Percentiles rank a stretch among this genome's conserved stretches.
Evolutionary conservation across 2,329 filamentous ascomycete species (phyloP).

Genomic region (Xylariales sp.): DNA sequence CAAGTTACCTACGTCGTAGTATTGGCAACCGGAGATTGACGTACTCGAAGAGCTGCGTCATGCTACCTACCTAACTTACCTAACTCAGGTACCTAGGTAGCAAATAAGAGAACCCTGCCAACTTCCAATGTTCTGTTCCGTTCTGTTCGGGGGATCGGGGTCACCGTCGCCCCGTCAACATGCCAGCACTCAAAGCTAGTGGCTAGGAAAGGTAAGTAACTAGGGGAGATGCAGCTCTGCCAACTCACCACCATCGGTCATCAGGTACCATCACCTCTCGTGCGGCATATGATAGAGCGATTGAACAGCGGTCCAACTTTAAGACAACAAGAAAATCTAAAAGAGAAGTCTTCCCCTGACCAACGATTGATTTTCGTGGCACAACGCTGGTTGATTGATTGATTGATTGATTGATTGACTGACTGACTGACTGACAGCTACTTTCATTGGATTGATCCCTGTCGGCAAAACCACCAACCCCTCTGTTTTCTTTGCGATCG

Average conservation of each 20-base stretch:
- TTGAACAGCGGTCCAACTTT: background rate
- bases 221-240: background rate
- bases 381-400: too few relatives aligned
- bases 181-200: background rate
- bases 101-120: background rate
- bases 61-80: too few relatives aligned
- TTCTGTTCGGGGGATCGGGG: background rate
- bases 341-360: constrained; percentile 6
- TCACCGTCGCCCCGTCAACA: constrained; percentile 1
- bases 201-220: too few relatives aligned
- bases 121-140: background rate
- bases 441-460: too few relatives aligned
- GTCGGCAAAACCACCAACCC: constrained; percentile 1
- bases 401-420: too few relatives aligned
- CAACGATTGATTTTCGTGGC: too few relatives aligned
- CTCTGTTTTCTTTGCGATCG: constrained; percentile 10
- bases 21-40: too few relatives aligned
- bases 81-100: too few relatives aligned
- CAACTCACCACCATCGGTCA: constrained; percentile 5
- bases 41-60: too few relatives aligned
- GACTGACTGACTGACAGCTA: too few relatives aligned
- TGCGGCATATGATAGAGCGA: background rate
- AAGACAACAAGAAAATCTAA: background rate
- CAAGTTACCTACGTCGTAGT: too few relatives aligned
- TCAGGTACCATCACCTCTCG: constrained; percentile 1